Evolutionary conservation across 768 basidiomycete species (phyloP).

Genomic region (Mycena crocata): DNA sequence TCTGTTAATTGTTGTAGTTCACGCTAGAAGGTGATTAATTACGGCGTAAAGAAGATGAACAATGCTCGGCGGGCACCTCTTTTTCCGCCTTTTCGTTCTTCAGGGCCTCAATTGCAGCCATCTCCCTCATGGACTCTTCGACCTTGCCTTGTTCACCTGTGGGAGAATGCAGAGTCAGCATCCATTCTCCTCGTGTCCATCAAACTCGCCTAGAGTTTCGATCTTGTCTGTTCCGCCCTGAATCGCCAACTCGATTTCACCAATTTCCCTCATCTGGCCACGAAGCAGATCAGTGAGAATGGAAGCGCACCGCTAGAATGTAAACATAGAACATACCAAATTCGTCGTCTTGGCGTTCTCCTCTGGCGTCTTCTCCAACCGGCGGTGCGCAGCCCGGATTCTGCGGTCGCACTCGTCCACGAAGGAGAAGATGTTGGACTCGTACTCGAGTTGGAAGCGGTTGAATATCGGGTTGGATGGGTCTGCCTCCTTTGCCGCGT

Average conservation of each 20-base stretch:
- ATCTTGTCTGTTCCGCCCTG: constrained; percentile 99
- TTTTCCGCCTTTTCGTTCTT: constrained; percentile 97
- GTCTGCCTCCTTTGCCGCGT: constrained; percentile 79
- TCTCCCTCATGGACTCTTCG: constrained; percentile 97
- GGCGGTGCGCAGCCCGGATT: constrained; percentile 92
- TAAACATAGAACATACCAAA: constrained; percentile 72
- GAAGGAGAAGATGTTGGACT: constrained; percentile 93
- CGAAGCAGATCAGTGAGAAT: constrained; percentile 12
- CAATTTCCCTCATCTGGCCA: constrained; percentile 98
- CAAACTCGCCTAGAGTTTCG: constrained; percentile 80
- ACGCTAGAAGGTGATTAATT: constrained; percentile 60
- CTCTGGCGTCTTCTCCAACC: constrained; percentile 99
- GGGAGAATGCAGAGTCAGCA: constrained; percentile 13
- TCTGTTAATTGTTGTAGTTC: constrained; percentile 97
- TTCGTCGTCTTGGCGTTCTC: constrained; percentile 99
- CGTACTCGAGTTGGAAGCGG: constrained; percentile 95
- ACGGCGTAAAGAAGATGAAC: constrained; percentile 18
- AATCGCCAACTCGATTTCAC: constrained; percentile 98
- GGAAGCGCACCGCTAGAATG: constrained; percentile 4
- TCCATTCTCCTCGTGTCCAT: constrained; percentile 31
- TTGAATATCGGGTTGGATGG: constrained; percentile 85
- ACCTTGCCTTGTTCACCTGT: constrained; percentile 98
- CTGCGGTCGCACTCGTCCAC: constrained; percentile 98
- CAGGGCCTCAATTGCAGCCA: constrained; percentile 96
- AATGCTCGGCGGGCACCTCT: constrained; percentile 77